Base-by-base conservation (phyloP, 345 rosid genomes). In the Syzygium oleosum region DNA sequence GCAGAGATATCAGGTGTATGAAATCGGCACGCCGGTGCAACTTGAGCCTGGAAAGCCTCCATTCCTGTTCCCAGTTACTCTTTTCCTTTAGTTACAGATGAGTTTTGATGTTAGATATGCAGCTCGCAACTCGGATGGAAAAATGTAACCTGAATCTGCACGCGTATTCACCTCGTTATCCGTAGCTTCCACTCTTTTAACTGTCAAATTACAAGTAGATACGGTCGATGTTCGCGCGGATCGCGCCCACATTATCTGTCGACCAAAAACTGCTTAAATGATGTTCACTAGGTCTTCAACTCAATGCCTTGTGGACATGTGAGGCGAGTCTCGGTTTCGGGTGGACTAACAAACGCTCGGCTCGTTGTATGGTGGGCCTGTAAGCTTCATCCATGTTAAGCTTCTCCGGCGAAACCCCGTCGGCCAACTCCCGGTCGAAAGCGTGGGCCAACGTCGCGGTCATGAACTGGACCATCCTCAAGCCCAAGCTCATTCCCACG, bases 291-390 rank as follows among this genome's bases (percentile, higher is more conserved):
- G 25, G 25, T 34, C 46, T 23, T 53, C 27, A 85, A 43, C 34
- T 15, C 34, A 7, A 86, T 2, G 87, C 78, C 27, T 54, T 14
- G 65, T 92, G 93, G 46, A 90, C 94, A 55, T 46, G 85, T 29
- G 56, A 85, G 1, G 91, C 79, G 78, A 96, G 87, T 91, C 98
- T 92, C 38, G 93, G 94, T 85, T 85, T 94, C 2, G 96, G 96
- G 88, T 93, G 95, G 46, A 95, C 96, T 88, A 85, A 85, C 88
- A 94, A 85, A 12, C 97, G 98, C 29, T 43, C 92, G 0, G 94
- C 96, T n/a, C 98, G 91, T 46, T 95, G 98, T 25, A 96, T 46
- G 16, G 98, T 95, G 34, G 95, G 90, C 31, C 99, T 96, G 68
- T 88, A 95, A n/a, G 92, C 94, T 87, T 96, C 99, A 1, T 93